Conservation (phyloP, 2,329 filamentous ascomycete genomes). For the Xylaria sp. region DNA sequence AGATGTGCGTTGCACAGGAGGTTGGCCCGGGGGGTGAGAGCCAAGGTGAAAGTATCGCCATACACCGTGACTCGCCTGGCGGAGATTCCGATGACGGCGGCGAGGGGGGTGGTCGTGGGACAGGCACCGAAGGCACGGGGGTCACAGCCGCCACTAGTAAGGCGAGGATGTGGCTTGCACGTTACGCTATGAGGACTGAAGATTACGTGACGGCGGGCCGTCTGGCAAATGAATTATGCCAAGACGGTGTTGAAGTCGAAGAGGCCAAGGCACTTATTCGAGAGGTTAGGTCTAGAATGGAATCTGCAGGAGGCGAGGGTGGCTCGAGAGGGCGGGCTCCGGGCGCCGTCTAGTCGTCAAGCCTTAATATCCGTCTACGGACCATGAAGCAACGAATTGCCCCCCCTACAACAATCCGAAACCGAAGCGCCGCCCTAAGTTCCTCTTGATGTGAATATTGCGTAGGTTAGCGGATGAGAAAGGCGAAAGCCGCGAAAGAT, state of each 20-base stretch:
- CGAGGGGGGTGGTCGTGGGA: slow-evolving; percentile 49
- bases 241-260: slow-evolving; percentile 96
- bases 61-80: slow-evolving; percentile 65
- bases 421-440: background rate
- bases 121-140: slow-evolving; percentile 69
- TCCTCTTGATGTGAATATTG: background rate
- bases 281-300: slow-evolving; percentile 83
- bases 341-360: slow-evolving; percentile 6
- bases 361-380: background rate
- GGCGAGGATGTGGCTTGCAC: slow-evolving; percentile 92
- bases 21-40: slow-evolving; percentile 66
- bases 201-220: slow-evolving; percentile 82
- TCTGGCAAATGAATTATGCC: slow-evolving; percentile 88
- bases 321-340: slow-evolving; percentile 13
- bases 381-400: background rate
- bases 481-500: background rate
- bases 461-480: background rate
- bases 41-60: slow-evolving; percentile 62
- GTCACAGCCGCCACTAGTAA: slow-evolving; percentile 93
- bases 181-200: slow-evolving; percentile 78
- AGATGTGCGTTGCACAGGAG: slow-evolving; percentile 92
- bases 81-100: slow-evolving; percentile 54
- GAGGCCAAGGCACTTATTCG: slow-evolving; percentile 93
- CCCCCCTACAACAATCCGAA: background rate
- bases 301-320: slow-evolving; percentile 51